phyloP scores from a whole-genome alignment of 202 grass and related monocot species.

The Carex arenaria region DNA sequence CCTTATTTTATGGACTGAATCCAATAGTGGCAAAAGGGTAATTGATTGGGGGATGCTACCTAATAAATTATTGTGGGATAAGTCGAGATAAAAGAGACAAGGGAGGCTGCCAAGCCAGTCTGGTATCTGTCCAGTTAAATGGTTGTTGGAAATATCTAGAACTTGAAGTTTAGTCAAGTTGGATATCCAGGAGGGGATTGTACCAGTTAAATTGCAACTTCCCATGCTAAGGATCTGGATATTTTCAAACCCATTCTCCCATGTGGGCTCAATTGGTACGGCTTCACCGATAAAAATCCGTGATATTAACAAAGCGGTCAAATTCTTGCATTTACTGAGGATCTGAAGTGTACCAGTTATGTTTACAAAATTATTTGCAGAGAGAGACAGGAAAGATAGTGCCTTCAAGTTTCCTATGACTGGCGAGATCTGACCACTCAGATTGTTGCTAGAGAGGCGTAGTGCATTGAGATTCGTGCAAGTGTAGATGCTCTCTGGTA shows the following conservation, averaged over 20 bases:
- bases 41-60: slow-evolving; percentile 53
- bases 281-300: slow-evolving; percentile 33
- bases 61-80: slow-evolving; percentile 56
- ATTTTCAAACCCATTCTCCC: slow-evolving; percentile 54
- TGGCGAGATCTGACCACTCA: slow-evolving; percentile 32
- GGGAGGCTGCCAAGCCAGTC: slow-evolving; percentile 47
- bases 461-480: slow-evolving; percentile 44
- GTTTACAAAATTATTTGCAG: slow-evolving; percentile 26
- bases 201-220: slow-evolving; percentile 36
- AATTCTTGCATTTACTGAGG: slow-evolving; percentile 29
- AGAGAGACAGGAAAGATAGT: slow-evolving; percentile 48
- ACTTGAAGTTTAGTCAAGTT: slow-evolving; percentile 52
- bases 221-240: slow-evolving; percentile 45
- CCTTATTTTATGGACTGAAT: slow-evolving; percentile 32
- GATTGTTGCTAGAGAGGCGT: slow-evolving; percentile 33
- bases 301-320: slow-evolving; percentile 36
- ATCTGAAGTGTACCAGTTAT: slow-evolving; percentile 45
- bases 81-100: slow-evolving; percentile 68
- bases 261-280: slow-evolving; percentile 29
- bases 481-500: slow-evolving; percentile 50
- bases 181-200: slow-evolving; percentile 67
- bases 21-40: slow-evolving; percentile 41
- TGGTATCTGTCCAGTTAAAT: slow-evolving; percentile 60
- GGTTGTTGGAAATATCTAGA: slow-evolving; percentile 63
- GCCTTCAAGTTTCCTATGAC: slow-evolving; percentile 39